These are phyloP conservation scores for Fusarium burgessii DNA, from an alignment of 2,329 filamentous ascomycete species.

Conservation along the genomic window DNA sequence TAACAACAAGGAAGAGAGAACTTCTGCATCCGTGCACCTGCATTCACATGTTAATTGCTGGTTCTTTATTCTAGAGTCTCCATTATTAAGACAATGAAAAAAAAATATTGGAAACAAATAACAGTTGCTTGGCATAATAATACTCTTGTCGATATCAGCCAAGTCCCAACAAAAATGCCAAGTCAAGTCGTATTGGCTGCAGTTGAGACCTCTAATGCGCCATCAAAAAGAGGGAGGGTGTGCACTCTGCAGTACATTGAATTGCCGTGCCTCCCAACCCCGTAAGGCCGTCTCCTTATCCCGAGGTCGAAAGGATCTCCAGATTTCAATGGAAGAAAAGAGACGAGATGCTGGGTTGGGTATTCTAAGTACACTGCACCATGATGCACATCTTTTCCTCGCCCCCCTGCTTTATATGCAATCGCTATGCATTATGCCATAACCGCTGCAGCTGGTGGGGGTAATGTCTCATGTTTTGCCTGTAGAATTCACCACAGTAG, in stretches of 20 bases:
- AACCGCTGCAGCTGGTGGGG: background rate
- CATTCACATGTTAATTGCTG: conserved; percentile 33
- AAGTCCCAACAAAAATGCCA: conserved; percentile 36
- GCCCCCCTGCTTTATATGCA: conserved; percentile 16
- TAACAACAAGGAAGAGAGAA: conserved; percentile 3
- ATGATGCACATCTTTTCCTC: background rate
- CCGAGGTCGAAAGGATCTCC: conserved; percentile 38
- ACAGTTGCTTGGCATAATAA: background rate
- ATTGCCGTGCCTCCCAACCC: background rate
- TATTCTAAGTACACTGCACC: background rate
- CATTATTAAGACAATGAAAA: background rate
- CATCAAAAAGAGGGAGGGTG: conserved; percentile 7
- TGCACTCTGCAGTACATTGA: background rate
- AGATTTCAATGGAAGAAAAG: background rate
- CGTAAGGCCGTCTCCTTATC: background rate
- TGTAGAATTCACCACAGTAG: background rate
- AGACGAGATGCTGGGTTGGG: conserved; percentile 27
- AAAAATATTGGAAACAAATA: background rate
- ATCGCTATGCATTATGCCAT: background rate
- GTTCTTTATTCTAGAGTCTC: background rate
- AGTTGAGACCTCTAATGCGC: conserved; percentile 34
- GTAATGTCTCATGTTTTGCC: background rate
- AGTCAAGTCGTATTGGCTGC: conserved; percentile 8
- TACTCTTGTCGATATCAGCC: conserved; percentile 3
- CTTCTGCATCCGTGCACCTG: conserved; percentile 11